phyloP scores from a whole-genome alignment of 805 yeast genomes.

The Ogataea angusta region DNA sequence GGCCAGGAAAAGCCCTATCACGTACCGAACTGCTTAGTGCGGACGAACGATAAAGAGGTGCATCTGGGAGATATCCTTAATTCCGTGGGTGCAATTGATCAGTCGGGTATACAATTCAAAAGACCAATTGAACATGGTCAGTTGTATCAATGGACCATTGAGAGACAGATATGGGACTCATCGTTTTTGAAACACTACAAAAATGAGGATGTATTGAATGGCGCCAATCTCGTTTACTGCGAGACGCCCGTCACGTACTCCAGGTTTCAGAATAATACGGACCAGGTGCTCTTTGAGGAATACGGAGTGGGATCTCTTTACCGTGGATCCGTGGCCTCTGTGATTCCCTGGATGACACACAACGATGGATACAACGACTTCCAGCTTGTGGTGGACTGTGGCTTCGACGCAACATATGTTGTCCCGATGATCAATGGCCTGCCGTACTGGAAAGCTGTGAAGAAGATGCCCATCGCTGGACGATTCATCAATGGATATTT shows the following conservation, averaged over 20 bases:
- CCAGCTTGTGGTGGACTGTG: slow-evolving; percentile 80
- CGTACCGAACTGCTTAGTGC: slow-evolving; percentile 67
- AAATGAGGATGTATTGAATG: slow-evolving; percentile 40
- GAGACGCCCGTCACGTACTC: slow-evolving; percentile 85
- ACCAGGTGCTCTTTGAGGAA: slow-evolving; percentile 92
- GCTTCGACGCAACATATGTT: slow-evolving; percentile 83
- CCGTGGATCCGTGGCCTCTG: slow-evolving; percentile 58
- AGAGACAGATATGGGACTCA: slow-evolving; percentile 88
- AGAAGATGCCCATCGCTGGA: slow-evolving; percentile 84
- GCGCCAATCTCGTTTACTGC: slow-evolving; percentile 62
- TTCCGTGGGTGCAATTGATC: slow-evolving; percentile 52
- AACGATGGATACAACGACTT: slow-evolving; percentile 45
- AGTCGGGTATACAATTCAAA: slow-evolving; percentile 66
- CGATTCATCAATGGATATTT: slow-evolving; percentile 76
- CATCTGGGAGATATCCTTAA: slow-evolving; percentile 57
- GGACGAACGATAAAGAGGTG: slow-evolving; percentile 70
- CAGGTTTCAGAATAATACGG: slow-evolving; percentile 75
- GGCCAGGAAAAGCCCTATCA: slow-evolving; percentile 41
- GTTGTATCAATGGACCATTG: slow-evolving; percentile 85
- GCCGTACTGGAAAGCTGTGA: slow-evolving; percentile 72
- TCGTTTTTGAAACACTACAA: slow-evolving; percentile 44
- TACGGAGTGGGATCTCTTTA: slow-evolving; percentile 73
- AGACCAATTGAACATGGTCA: slow-evolving; percentile 91
- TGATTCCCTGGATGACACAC: slow-evolving; percentile 58
- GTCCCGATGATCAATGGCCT: slow-evolving; percentile 80